Evolutionary conservation across 1,139 yeast species (phyloP), one percentile per base, ranked within the genome.

Genomic region (Arxiozyma bovina): DNA sequence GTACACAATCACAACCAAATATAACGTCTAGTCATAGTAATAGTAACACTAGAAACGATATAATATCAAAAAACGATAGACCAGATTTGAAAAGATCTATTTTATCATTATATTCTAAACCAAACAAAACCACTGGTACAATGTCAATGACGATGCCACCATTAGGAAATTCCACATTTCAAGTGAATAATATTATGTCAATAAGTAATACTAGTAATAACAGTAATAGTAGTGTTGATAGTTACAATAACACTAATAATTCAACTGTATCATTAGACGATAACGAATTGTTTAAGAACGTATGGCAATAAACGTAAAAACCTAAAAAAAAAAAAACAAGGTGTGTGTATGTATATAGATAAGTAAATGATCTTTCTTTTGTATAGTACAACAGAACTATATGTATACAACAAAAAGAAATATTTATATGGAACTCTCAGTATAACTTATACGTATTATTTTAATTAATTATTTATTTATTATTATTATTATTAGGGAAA

Each of bases 1-100:
- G 48, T 50, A n/a, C 40, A 38, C 51, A 18, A 53, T 25, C 38
- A 50, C 42, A 34, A 50, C 21, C 22, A 50, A 23, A 40, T 30
- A 43, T 21, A 51, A 38, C 6, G 4, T 15, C 40, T 42, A 40
- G 41, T 21, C 48, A 47, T 23, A 52, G 34, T 25, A 51, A 45
- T 41, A 45, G 9, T 4, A 27, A 27, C 8, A 27, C 8, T 41
- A 21, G n/a, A n/a, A n/a, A n/a, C n/a, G n/a, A 18, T 23, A 42
- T 20, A n/a, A 21, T n/a, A 6, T n/a, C n/a, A 41, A 4, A 15
- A 17, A 48, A 48, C 17, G 42, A 53, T 41, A 74, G 87, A 57
- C 84, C 86, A n/a, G 97, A 91, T 66, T 77, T 93, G 69, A 93
- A 93, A 67, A 88, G 88, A 71, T 87, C 96, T 1, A 93, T 93